Base-by-base conservation (phyloP, 2,329 filamentous ascomycete genomes). In the Fusarium xyrophilum region DNA sequence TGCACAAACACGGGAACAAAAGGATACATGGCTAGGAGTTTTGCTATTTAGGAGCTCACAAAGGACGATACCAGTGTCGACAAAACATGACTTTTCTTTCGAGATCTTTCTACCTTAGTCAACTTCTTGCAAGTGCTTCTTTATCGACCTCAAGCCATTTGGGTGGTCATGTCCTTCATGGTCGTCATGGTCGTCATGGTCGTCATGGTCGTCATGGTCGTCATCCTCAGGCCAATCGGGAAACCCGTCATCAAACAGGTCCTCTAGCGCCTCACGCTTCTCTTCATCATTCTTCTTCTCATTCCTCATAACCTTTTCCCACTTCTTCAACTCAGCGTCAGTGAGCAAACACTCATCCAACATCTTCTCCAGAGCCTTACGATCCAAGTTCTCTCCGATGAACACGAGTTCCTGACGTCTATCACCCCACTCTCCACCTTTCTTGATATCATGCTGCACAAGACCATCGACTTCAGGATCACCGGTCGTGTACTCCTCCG, bases 341-440 rank as follows among this genome's bases (percentile, higher is more conserved):
- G 83, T 82, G 5, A 93, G 75, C 27, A 92, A 74, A 70, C 89
- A 92, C 4, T 75, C 77, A 70, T 93, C 87, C 6, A 93, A 75
- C 35, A 84, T 75, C 7, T 76, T 77, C 27, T 82, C 84, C 19
- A 93, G 78, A 0, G 79, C 82, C 8, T 75, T 73, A 3, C 81
- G 73, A 51, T 91, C 82, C 17, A 93, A 80, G 8, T 83, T 82
- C 76, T 92, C 89, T 0, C 90, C 90, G 60, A 93, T 92, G 63
- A 93, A 91, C 5, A 93, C 90, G 10, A 93, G 75, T 75, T 93
- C 90, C 74, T 93, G 90, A 4, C 90, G 82, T 2, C 90, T 82
- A 69, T 93, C 90, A 1, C 89, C 90, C 88, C 89, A 92, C 61
- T 86, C 82, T 0, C 85, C 86, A 8, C 84, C 84, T 28, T 84